Evolutionary conservation across 225 moss, liverwort and hornwort genomes (phyloP), one percentile per base, ranked within the genome.

Genomic region (Marchantia polymorpha): DNA sequence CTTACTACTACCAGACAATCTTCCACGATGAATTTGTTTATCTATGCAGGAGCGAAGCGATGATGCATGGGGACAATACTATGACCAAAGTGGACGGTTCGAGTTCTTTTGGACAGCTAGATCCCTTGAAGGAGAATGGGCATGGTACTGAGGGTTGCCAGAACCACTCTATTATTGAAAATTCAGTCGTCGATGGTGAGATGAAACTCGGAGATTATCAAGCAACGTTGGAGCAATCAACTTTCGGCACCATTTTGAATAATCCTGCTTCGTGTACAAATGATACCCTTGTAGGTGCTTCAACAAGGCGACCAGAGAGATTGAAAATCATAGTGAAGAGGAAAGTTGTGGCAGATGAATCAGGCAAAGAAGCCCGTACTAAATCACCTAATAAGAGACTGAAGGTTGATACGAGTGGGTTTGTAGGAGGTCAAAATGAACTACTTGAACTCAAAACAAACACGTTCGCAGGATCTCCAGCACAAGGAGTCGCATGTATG

Each of bases 291-390:
- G 20, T 76, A 47, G 63, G 77, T 46, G 76, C 30, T 71, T 27
- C 66, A 23, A 50, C 64, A 53, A 76, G 66, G 81, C 78, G 72
- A 68, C 78, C 86, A 7, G 86, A 87, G 23, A 82, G 86, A 68
- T 75, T 81, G 76, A 87, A 87, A 78, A 87, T 87, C 13, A 81
- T 87, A 54, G 86, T 87, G 7, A 87, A 87, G 59, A 72, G 83
- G 81, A 87, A 86, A 79, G 65, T 64, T 49, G 46, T 55, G 19
- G 15, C 81, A 7, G 86, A 87, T 10, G 86, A 87, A 47, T 69
- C 79, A 29, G 39, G 19, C 25, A 81, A 74, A 65, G 83, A 81
- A 48, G 47, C 29, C 25, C 77, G 69, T 51, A 31, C 55, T 55
- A 61, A 46, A 9, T 81, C 81, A 52, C 83, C 86, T 10, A 83